These are phyloP conservation scores for Priceomyces haplophilus DNA, from an alignment of 805 yeast genomes.

Conservation along the genomic window DNA sequence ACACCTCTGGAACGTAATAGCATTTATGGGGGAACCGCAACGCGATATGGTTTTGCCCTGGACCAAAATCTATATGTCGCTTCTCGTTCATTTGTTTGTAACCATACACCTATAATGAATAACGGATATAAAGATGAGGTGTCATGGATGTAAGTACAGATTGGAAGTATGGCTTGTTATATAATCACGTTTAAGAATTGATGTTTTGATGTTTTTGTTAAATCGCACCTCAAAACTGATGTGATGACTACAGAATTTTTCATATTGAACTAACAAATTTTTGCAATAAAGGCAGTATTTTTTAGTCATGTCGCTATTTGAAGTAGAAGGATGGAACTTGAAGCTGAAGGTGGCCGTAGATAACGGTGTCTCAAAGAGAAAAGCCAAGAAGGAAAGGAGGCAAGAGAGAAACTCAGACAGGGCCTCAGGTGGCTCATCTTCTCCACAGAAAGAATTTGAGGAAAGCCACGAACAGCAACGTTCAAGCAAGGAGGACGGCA, in stretches of 20 bases:
- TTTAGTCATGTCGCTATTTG: conserved; percentile 59
- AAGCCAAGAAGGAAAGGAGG: conserved; percentile 24
- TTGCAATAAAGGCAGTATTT: neutral
- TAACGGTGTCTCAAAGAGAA: conserved; percentile 26
- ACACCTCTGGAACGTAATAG: conserved; percentile 34
- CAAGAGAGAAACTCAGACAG: conserved; percentile 14
- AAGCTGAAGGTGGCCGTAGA: conserved; percentile 52
- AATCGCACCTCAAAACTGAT: conserved; percentile 1
- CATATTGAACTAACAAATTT: neutral
- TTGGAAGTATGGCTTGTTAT: too few relatives aligned
- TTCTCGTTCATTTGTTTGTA: conserved; percentile 3
- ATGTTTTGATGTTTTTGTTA: neutral
- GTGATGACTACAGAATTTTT: neutral
- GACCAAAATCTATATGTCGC: conserved; percentile 28
- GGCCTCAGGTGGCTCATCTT: conserved; percentile 7
- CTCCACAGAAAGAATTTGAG: conserved; percentile 5
- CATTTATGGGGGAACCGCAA: conserved; percentile 19
- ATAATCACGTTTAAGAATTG: neutral
- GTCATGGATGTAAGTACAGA: neutral
- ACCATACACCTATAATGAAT: neutral
- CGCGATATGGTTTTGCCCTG: conserved; percentile 33
- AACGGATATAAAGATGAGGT: neutral
- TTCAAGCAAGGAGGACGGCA: conserved; percentile 5
- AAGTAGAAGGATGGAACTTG: conserved; percentile 81
- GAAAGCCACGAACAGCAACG: conserved; percentile 11